phyloP scores from a whole-genome alignment of 208 protist species.

The Crithidia mellificae region DNA sequence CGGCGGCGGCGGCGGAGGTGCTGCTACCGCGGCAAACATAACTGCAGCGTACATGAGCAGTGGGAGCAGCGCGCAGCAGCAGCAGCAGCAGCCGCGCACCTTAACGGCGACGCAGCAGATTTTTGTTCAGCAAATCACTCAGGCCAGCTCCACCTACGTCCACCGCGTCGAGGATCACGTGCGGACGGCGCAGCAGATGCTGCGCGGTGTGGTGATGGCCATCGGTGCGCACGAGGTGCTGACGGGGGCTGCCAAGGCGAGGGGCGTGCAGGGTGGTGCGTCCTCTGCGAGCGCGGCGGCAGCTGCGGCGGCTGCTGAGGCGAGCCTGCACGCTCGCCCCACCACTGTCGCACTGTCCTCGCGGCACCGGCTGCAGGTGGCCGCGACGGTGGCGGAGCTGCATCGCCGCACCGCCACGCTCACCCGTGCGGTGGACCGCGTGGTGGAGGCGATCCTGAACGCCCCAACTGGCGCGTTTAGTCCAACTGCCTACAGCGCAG shows the following conservation, averaged over 20 bases:
- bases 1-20: neutral
- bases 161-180: conserved; percentile 56
- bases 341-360: conserved; percentile 25
- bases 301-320: neutral
- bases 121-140: conserved; percentile 41
- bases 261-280: no score
- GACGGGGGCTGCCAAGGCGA: no score
- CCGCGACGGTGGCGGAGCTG: conserved; percentile 48
- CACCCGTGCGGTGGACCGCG: conserved; percentile 41
- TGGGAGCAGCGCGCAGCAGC: neutral
- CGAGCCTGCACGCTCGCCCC: conserved; percentile 2
- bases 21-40: neutral
- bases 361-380: conserved; percentile 38
- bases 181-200: conserved; percentile 38
- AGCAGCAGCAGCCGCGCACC: neutral
- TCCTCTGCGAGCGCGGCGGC: no score
- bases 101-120: conserved; percentile 25
- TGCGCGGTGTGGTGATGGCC: conserved; percentile 35
- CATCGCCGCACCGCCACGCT: conserved; percentile 50
- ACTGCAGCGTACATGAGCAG: neutral
- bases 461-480: neutral
- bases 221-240: conserved; percentile 24
- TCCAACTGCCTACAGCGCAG: neutral
- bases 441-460: conserved; percentile 30
- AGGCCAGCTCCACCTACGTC: conserved; percentile 42